Evolutionary conservation across 2,329 filamentous ascomycete species (phyloP).

Genomic region (Aspergillus cejpii): DNA sequence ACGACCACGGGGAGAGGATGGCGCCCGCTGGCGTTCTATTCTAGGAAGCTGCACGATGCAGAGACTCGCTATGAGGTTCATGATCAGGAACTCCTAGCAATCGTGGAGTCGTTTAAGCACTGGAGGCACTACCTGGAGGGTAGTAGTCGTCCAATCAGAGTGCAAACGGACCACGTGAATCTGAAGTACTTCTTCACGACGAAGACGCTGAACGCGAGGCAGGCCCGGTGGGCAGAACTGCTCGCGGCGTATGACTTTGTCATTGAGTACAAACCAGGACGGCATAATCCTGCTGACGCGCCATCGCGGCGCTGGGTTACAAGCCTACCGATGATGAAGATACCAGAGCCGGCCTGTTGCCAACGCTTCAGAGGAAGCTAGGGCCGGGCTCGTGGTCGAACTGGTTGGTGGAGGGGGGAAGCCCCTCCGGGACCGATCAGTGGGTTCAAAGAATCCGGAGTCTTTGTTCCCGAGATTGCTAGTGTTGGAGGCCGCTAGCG

Average conservation of each 20-base stretch:
- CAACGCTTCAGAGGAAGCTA: too few relatives aligned
- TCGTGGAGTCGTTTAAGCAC: conserved; percentile 21
- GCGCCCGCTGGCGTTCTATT: conserved; percentile 21
- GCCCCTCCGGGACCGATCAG: too few relatives aligned
- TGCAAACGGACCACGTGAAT: conserved; percentile 25
- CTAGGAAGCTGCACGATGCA: conserved; percentile 13
- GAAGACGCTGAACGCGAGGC: conserved; percentile 10
- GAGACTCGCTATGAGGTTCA: conserved; percentile 27
- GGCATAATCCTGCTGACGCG: too few relatives aligned
- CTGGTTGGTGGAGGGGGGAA: too few relatives aligned
- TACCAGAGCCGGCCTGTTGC: too few relatives aligned
- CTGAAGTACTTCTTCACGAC: conserved; percentile 25
- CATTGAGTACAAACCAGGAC: conserved; percentile 11
- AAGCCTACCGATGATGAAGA: too few relatives aligned
- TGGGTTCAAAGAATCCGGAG: too few relatives aligned
- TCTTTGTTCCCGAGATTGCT: too few relatives aligned
- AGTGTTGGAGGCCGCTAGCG: too few relatives aligned
- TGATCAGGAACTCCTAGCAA: conserved; percentile 27
- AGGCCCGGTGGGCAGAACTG: conserved; percentile 9
- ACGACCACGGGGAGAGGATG: too few relatives aligned
- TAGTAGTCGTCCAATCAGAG: conserved; percentile 6
- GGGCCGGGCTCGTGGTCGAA: too few relatives aligned
- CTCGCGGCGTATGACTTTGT: conserved; percentile 11
- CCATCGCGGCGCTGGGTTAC: too few relatives aligned
- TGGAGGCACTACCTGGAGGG: conserved; percentile 18